phyloP scores from a whole-genome alignment of 1,284 basidiomycete species.

The Microbotryomycetes sp. region DNA sequence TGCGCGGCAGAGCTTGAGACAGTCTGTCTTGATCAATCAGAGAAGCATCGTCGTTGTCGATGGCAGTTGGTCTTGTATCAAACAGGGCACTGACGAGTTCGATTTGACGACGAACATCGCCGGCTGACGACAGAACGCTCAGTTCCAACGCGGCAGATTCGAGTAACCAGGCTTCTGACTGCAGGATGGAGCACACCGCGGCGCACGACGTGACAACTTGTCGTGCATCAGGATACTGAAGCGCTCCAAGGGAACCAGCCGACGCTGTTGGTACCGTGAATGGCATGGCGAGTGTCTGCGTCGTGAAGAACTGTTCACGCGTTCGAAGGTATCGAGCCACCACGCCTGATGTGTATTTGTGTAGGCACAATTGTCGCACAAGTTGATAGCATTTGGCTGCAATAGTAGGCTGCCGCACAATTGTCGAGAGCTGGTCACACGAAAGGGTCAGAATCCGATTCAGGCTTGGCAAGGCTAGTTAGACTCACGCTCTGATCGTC shows the following conservation, averaged over 20 bases:
- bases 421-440: slow-evolving; percentile 47
- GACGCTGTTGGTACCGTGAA: slow-evolving; percentile 32
- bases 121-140: slow-evolving; percentile 73
- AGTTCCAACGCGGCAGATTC: slow-evolving; percentile 83
- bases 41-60: slow-evolving; percentile 13
- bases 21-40: slow-evolving; percentile 47
- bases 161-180: slow-evolving; percentile 75
- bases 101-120: slow-evolving; percentile 38
- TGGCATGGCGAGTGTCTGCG: slow-evolving; percentile 70
- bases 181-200: slow-evolving; percentile 69
- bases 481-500: slow-evolving; percentile 41
- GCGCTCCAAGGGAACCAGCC: slow-evolving; percentile 55
- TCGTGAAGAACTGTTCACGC: slow-evolving; percentile 79
- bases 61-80: slow-evolving; percentile 20
- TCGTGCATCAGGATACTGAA: slow-evolving; percentile 63
- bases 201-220: slow-evolving; percentile 67
- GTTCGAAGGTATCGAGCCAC: slow-evolving; percentile 83
- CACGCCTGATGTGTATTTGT: slow-evolving; percentile 72
- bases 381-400: slow-evolving; percentile 82
- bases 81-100: slow-evolving; percentile 39
- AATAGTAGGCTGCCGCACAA: slow-evolving; percentile 62
- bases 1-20: slow-evolving; percentile 70
- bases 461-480: slow-evolving; percentile 35
- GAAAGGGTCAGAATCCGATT: not conserved
- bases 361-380: slow-evolving; percentile 77